phyloP scores from a whole-genome alignment of 1,139 yeast species.

The Blastobotrys indianensis region DNA sequence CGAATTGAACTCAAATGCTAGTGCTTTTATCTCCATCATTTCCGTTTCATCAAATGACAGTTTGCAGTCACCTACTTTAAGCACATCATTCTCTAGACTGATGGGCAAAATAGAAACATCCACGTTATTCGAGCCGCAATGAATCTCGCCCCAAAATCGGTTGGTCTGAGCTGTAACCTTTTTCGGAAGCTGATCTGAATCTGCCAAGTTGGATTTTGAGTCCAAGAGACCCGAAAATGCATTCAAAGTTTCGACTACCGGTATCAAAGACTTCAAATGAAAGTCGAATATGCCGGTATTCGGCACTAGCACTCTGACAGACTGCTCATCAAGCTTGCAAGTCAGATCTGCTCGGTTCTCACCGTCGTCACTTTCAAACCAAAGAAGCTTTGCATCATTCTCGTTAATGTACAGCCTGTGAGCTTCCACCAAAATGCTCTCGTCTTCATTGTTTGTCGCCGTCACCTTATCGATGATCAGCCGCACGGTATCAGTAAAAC shows the following conservation, averaged over 20 bases:
- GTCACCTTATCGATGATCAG: constrained; percentile 11
- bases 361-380: constrained; percentile 14
- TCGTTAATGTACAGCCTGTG: neutral
- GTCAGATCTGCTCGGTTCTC: constrained; percentile 7
- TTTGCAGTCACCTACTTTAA: constrained; percentile 7
- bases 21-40: neutral
- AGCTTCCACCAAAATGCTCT: neutral
- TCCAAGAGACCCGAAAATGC: no score
- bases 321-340: constrained; percentile 10
- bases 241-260: neutral
- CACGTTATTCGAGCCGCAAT: constrained; percentile 13
- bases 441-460: neutral
- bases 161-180: constrained; percentile 18
- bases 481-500: constrained; percentile 1
- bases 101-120: constrained; percentile 20
- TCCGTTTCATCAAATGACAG: constrained; percentile 1
- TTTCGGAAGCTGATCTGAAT: neutral
- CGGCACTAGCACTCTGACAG: constrained; percentile 19
- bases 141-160: constrained; percentile 15
- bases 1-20: constrained; percentile 1
- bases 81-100: constrained; percentile 15
- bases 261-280: neutral
- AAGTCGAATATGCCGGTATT: constrained; percentile 15
- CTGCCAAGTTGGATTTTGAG: no score
- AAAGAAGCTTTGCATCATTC: constrained; percentile 5